These are phyloP conservation scores for Fragaria nilgerrensis DNA, from an alignment of 306 rosid species.

Conservation along the genomic window DNA sequence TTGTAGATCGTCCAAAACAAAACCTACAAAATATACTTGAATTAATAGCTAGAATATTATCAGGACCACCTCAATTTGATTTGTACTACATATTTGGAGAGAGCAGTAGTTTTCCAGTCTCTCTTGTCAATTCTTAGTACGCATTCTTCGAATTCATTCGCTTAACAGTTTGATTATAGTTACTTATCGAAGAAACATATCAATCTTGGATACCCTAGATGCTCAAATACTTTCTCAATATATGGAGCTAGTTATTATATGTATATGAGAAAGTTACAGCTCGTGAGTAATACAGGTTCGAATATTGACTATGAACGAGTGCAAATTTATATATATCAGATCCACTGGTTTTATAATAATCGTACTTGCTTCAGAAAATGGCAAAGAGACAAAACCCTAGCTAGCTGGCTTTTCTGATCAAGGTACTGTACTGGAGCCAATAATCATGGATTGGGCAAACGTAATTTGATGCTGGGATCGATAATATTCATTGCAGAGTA, in stretches of 20 bases:
- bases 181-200: not conserved
- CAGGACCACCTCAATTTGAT: not conserved
- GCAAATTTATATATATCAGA: not conserved
- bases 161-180: not conserved
- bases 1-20: not conserved
- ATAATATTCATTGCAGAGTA: not conserved
- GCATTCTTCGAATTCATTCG: not conserved
- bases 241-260: not conserved
- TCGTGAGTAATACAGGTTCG: not conserved
- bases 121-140: not conserved
- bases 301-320: not conserved
- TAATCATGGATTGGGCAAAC: not conserved
- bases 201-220: slow-evolving; percentile 15
- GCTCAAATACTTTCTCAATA: not conserved
- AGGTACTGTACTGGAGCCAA: not conserved
- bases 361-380: not conserved
- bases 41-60: not conserved
- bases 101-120: not conserved
- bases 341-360: not conserved
- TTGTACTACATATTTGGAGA: not conserved
- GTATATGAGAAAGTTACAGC: not conserved
- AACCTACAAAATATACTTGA: not conserved
- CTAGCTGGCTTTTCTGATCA: not conserved
- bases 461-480: not conserved
- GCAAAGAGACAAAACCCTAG: slow-evolving; percentile 6